Conservation (phyloP, 2,329 filamentous ascomycete species). For the Ceratocystis variospora region DNA sequence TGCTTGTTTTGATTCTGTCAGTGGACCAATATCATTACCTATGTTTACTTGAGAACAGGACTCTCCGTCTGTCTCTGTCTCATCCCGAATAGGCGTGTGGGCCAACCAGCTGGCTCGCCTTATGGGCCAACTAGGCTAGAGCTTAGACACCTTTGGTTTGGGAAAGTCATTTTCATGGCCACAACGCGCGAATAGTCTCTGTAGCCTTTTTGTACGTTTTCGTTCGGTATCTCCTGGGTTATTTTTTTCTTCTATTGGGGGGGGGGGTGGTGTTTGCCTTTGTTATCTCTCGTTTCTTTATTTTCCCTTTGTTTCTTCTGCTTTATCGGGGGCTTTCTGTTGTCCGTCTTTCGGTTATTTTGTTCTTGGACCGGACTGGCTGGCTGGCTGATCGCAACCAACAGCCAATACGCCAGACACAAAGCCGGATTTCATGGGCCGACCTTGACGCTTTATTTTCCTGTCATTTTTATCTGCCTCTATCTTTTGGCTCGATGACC, state of each 20-base stretch:
- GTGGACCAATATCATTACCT: conserved; percentile 5
- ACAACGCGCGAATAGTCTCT: neutral
- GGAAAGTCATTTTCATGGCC: too few relatives aligned
- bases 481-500: too few relatives aligned
- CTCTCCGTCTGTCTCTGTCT: neutral
- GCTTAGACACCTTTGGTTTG: too few relatives aligned
- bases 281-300: neutral
- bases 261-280: neutral
- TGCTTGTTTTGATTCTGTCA: neutral
- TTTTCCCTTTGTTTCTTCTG: neutral
- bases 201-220: neutral
- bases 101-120: neutral
- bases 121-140: too few relatives aligned
- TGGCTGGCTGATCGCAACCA: too few relatives aligned
- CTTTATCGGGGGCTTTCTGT: neutral
- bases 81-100: neutral
- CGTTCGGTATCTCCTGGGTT: neutral
- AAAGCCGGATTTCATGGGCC: too few relatives aligned
- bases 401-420: too few relatives aligned
- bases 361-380: neutral
- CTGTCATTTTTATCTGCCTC: too few relatives aligned
- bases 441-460: too few relatives aligned
- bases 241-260: neutral
- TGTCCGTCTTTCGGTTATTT: neutral
- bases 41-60: neutral